Conservation (phyloP, 2,329 filamentous ascomycete genomes). For the Xylogone sp. region DNA sequence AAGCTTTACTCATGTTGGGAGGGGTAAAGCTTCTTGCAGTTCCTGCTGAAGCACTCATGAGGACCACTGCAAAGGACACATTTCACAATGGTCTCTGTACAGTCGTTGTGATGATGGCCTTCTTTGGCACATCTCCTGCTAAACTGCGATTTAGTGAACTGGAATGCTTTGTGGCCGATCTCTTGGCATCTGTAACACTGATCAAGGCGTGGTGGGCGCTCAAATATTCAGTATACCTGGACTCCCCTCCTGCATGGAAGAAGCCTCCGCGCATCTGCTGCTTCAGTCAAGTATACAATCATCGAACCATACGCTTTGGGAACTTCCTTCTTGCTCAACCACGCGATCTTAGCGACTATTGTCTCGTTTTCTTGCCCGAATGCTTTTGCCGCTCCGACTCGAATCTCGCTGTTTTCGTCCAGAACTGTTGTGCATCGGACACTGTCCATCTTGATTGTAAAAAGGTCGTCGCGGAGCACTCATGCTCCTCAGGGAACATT, state of each 20-base stretch:
- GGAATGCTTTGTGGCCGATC: constrained; percentile 23
- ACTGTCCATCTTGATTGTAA: constrained; percentile 22
- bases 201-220: constrained; percentile 13
- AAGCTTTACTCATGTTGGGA: no score
- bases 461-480: constrained; percentile 19
- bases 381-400: constrained; percentile 10
- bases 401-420: constrained; percentile 15
- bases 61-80: constrained; percentile 13
- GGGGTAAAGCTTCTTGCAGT: no score
- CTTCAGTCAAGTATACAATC: constrained; percentile 20
- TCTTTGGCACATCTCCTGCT: constrained; percentile 11
- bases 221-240: background rate
- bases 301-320: constrained; percentile 24
- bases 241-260: constrained; percentile 4
- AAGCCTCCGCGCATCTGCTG: constrained; percentile 7
- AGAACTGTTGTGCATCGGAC: constrained; percentile 16
- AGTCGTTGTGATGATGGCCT: constrained; percentile 16
- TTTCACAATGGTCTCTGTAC: constrained; percentile 9
- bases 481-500: constrained; percentile 12
- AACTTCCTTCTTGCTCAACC: constrained; percentile 19
- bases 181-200: constrained; percentile 29
- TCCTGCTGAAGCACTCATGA: no score
- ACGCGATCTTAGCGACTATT: constrained; percentile 19
- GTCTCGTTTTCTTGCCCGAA: constrained; percentile 21
- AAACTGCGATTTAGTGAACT: constrained; percentile 21